Percentiles rank a stretch among this genome's conserved stretches.
These are phyloP conservation scores for Paramecium caudatum DNA, from an alignment of 73 alveolate genomes.

Conservation along the genomic window DNA sequence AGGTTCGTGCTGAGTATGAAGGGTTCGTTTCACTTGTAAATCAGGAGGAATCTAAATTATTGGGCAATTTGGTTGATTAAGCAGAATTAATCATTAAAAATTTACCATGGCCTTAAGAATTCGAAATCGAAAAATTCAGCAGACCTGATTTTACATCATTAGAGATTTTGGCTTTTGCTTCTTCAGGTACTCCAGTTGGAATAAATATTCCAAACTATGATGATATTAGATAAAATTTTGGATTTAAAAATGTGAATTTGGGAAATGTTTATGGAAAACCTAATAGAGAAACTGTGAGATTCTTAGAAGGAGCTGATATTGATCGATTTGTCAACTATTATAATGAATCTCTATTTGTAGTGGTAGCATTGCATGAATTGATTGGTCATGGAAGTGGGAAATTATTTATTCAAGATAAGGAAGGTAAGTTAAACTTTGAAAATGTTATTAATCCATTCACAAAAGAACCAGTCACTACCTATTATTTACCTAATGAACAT, in stretches of 20 bases:
- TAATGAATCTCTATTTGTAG: constrained; percentile 81
- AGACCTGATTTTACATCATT: constrained; percentile 93
- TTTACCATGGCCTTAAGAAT: constrained; percentile 97
- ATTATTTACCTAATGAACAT: constrained; percentile 89
- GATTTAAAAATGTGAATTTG: constrained; percentile 93
- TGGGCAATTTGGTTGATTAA: constrained; percentile 84
- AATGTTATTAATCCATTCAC: constrained; percentile 91
- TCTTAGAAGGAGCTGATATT: constrained; percentile 83
- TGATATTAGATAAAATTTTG: constrained; percentile 91
- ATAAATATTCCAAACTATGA: constrained; percentile 95
- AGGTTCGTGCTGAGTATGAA: constrained; percentile 95
- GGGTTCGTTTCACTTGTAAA: constrained; percentile 96
- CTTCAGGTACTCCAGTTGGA: constrained; percentile 94
- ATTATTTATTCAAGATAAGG: constrained; percentile 84
- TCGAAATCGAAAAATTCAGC: constrained; percentile 89
- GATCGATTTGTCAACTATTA: constrained; percentile 81
- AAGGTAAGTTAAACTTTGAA: constrained; percentile 88
- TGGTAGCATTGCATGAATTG: constrained; percentile 94
- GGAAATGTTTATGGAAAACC: constrained; percentile 85
- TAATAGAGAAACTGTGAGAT: constrained; percentile 82
- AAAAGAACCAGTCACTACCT: constrained; percentile 85
- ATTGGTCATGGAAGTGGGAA: constrained; percentile 97
- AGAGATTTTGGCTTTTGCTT: constrained; percentile 91
- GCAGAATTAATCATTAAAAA: constrained; percentile 85
- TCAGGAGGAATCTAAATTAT: constrained; percentile 85